Percentiles rank a stretch among this genome's conserved stretches.
phyloP scores from a whole-genome alignment of 1,284 basidiomycete species.

The Rhodotorula sp. region DNA sequence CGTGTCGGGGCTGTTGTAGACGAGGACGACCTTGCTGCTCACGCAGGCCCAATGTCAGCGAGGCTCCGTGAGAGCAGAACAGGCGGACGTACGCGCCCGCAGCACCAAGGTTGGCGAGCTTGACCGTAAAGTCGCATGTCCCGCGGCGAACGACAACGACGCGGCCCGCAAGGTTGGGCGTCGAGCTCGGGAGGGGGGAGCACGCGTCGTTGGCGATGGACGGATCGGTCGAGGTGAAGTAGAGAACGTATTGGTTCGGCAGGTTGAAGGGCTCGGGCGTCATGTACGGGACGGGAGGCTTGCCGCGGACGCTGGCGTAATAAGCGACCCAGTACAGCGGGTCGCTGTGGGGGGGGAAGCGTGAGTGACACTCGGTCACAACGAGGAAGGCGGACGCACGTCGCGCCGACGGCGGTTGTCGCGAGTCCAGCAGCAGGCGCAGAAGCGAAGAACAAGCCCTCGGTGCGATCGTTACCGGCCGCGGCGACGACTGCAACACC shows the following conservation, averaged over 20 bases:
- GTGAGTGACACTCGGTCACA: accelerated
- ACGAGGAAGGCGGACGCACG: neutral
- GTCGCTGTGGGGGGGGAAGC: conserved; percentile 10
- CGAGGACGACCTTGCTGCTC: conserved; percentile 21
- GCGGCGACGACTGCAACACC: conserved; percentile 27
- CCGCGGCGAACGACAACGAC: conserved; percentile 61
- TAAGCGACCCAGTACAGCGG: conserved; percentile 20
- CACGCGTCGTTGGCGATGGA: conserved; percentile 59
- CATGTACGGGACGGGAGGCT: conserved; percentile 44
- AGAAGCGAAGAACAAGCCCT: conserved; percentile 39
- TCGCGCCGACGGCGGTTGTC: conserved; percentile 20
- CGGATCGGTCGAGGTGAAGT: conserved; percentile 48
- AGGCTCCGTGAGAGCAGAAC: too few species aligned
- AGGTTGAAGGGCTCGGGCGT: conserved; percentile 36
- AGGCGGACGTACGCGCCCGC: conserved; percentile 26
- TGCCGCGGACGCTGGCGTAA: conserved; percentile 46
- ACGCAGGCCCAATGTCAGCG: too few species aligned
- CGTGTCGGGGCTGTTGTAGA: conserved; percentile 32
- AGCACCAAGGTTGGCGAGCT: conserved; percentile 24
- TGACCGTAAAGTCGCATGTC: conserved; percentile 48
- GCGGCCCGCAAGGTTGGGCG: conserved; percentile 59
- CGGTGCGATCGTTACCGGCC: conserved; percentile 33
- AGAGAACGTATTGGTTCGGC: conserved; percentile 44
- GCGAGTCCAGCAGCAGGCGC: conserved; percentile 20
- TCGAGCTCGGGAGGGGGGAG: conserved; percentile 58